Evolutionary conservation across 768 basidiomycete species (phyloP).

Genomic region (Calocera cornea): DNA sequence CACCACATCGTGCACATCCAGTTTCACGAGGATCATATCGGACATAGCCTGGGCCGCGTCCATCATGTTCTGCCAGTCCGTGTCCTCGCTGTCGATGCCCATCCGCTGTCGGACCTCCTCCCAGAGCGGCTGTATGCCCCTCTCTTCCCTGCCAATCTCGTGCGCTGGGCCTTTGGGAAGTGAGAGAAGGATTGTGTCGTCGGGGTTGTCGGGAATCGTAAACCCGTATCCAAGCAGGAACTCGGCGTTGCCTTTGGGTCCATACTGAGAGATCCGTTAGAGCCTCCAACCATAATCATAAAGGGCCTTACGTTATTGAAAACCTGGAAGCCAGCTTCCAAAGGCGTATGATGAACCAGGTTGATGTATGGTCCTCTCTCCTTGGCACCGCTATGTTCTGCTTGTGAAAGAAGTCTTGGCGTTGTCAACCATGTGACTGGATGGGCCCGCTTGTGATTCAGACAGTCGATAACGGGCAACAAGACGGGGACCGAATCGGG

Average conservation of each 20-base stretch:
- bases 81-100: constrained; percentile 15
- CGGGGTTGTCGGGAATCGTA: constrained; percentile 59
- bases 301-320: constrained; percentile 47
- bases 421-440: constrained; percentile 69
- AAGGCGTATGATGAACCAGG: constrained; percentile 41
- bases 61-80: not conserved
- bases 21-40: constrained; percentile 25
- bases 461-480: constrained; percentile 71
- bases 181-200: constrained; percentile 73
- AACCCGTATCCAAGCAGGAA: constrained; percentile 90
- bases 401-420: not conserved
- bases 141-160: constrained; percentile 47
- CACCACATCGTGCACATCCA: constrained; percentile 54
- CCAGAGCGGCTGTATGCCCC: constrained; percentile 49
- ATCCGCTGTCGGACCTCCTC: constrained; percentile 32
- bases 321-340: constrained; percentile 40
- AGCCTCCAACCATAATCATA: not conserved
- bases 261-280: constrained; percentile 34
- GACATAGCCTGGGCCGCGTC: constrained; percentile 4
- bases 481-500: constrained; percentile 47
- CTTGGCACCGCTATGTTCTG: not conserved
- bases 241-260: constrained; percentile 79
- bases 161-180: constrained; percentile 36
- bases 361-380: constrained; percentile 35
- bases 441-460: constrained; percentile 72